A percentile compares a stretch with the other conserved stretches of the same genome.
phyloP scores from a whole-genome alignment of 2,329 filamentous ascomycete genomes.

The Pseudocercospora ulei region DNA sequence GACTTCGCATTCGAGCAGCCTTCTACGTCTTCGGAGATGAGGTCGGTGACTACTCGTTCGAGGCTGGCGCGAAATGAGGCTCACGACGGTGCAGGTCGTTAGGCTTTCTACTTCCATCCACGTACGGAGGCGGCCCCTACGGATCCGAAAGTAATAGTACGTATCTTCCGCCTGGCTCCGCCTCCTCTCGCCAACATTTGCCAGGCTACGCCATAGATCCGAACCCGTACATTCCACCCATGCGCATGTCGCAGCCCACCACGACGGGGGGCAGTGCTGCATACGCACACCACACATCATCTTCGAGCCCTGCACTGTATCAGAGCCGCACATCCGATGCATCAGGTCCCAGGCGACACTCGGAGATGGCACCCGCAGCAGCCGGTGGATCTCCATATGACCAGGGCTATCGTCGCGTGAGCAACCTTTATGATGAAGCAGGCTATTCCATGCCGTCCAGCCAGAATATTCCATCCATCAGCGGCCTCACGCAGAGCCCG shows the following conservation, averaged over 20 bases:
- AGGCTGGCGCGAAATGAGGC: conserved; percentile 11
- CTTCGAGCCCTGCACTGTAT: conserved; percentile 31
- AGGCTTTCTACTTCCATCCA: conserved; percentile 33
- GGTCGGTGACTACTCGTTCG: conserved; percentile 23
- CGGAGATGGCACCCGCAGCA: conserved; percentile 24
- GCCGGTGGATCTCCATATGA: conserved; percentile 22
- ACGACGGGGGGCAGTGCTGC: conserved; percentile 23
- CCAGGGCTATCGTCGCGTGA: conserved; percentile 27
- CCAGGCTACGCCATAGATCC: conserved; percentile 31
- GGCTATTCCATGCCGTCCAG: conserved; percentile 27
- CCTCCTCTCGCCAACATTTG: conserved; percentile 11
- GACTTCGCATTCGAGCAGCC: conserved; percentile 28
- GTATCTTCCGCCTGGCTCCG: conserved; percentile 15
- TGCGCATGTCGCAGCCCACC: conserved; percentile 30
- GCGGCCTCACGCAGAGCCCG: conserved; percentile 32
- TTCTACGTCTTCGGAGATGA: conserved; percentile 31
- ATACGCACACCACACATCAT: conserved; percentile 27
- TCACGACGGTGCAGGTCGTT: conserved; percentile 29
- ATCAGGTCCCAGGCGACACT: conserved; percentile 21
- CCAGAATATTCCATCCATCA: conserved; percentile 31
- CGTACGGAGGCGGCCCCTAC: conserved; percentile 29
- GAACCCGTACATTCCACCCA: conserved; percentile 30
- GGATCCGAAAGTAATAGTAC: conserved; percentile 30
- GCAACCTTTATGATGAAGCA: conserved; percentile 28
- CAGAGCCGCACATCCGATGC: conserved; percentile 24